These are phyloP conservation scores for Erucastrum elatum DNA, from an alignment of 345 rosid genomes.

Conservation along the genomic window DNA sequence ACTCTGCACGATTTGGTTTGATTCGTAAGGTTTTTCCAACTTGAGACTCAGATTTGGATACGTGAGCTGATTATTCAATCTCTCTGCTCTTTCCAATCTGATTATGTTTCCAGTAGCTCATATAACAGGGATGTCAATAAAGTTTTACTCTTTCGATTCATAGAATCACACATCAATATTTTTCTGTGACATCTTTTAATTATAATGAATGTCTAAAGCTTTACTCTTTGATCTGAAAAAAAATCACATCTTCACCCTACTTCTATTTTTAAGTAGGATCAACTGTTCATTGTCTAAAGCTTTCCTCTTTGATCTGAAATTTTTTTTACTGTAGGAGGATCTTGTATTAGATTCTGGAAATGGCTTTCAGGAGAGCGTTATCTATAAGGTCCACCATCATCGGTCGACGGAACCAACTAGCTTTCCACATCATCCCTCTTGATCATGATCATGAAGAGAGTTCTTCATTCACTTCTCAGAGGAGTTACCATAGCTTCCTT, in stretches of 20 bases:
- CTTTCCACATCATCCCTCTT: slow-evolving; percentile 43
- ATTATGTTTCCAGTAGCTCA: not conserved
- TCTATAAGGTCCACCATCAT: slow-evolving; percentile 47
- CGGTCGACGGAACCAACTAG: slow-evolving; percentile 41
- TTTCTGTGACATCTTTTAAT: no score
- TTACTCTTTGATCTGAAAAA: slow-evolving; percentile 8
- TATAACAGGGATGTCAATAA: not conserved
- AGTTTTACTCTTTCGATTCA: not conserved
- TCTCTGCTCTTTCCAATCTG: slow-evolving; percentile 20
- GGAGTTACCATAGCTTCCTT: slow-evolving; percentile 37
- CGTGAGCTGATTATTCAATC: not conserved
- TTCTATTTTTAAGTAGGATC: not conserved
- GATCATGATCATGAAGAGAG: slow-evolving; percentile 35
- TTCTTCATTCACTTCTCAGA: slow-evolving; percentile 33
- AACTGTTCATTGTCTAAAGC: not conserved
- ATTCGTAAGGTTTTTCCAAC: not conserved
- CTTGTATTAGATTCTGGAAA: slow-evolving; percentile 40
- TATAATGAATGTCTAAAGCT: not conserved
- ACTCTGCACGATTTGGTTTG: not conserved
- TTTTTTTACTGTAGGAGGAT: slow-evolving; percentile 13
- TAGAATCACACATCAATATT: no score
- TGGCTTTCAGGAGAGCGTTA: slow-evolving; percentile 62
- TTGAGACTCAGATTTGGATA: slow-evolving; percentile 18
- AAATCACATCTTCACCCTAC: not conserved
- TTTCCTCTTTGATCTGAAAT: slow-evolving; percentile 5